Percentiles rank a stretch among this genome's conserved stretches.
These are phyloP conservation scores for Leishmania major DNA, from an alignment of 208 protist genomes.

Conservation along the genomic window DNA sequence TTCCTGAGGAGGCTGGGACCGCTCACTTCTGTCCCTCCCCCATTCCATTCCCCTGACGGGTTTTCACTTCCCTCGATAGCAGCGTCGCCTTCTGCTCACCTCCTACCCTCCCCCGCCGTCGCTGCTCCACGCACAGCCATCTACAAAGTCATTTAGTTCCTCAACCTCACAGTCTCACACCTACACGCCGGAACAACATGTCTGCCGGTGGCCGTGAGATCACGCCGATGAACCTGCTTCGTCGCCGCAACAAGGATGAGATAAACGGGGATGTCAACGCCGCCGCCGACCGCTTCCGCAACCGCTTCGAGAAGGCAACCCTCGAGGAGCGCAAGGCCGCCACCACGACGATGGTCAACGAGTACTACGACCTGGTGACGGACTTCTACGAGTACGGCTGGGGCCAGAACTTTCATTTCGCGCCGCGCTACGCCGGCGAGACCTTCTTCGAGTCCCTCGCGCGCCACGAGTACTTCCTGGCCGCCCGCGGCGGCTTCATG, in stretches of 20 bases:
- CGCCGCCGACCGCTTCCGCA: constrained; percentile 77
- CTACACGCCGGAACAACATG: constrained; percentile 29
- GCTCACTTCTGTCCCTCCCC: not conserved
- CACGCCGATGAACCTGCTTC: constrained; percentile 56
- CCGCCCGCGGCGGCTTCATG: constrained; percentile 81
- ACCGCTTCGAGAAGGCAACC: constrained; percentile 79
- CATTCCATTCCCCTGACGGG: not conserved
- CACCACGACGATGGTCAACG: constrained; percentile 90
- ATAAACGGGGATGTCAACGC: constrained; percentile 60
- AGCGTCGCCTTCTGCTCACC: not conserved
- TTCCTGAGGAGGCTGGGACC: not conserved
- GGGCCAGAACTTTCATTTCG: constrained; percentile 97
- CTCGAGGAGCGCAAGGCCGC: constrained; percentile 69
- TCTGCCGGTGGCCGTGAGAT: constrained; percentile 58
- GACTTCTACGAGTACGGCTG: constrained; percentile 98
- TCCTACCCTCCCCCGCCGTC: not conserved
- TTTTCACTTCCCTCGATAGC: not conserved
- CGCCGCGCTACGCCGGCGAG: constrained; percentile 82
- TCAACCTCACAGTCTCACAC: not conserved
- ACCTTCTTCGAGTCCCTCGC: constrained; percentile 91
- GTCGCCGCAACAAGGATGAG: constrained; percentile 51
- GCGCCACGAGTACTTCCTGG: constrained; percentile 96
- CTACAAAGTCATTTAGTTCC: no score
- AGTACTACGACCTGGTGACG: constrained; percentile 97
- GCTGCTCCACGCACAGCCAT: no score